Evolutionary conservation across 108 stramenopile genomes (phyloP), one percentile per base, ranked within the genome.

Genomic region (Nitzschia sp.): DNA sequence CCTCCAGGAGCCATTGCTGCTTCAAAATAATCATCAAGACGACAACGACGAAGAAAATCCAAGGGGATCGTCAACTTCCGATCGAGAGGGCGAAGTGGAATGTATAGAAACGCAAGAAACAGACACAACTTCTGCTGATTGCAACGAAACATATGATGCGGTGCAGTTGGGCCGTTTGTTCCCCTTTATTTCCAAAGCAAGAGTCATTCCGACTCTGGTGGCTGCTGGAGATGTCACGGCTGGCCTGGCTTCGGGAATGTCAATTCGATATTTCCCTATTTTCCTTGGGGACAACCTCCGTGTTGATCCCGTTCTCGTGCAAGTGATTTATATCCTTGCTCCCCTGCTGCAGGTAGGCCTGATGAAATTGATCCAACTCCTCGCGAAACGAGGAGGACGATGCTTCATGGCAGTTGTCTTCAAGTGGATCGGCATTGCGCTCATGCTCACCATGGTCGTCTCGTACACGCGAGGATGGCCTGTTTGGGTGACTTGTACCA

Each of bases 211-310:
- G 21, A 21, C 25, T 28, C 53, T 71, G 28, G 59, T 63, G n/a
- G 23, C 59, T 41, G 17, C 44, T 31, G 26, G 53, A 2, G 41
- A 55, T 44, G 31, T 63, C 1, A n/a, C 63, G 6, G 62, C 70
- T 21, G 47, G 46, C 2, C 19, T 71, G 34, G 70, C 70, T 25
- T 60, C 58, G 22, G 90, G 90, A 8, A 88, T 92, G 85, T 83
- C 84, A 1, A 77, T 86, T 53, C 81, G 87, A 57, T 92, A 83
- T 60, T 87, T 88, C 67, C 79, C 87, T 8, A 77, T 92, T 3
- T 92, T 88, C 68, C 83, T 88, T 61, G 56, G 72, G 15, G 41
- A 73, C 16, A 62, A 83, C 32, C 53, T 87, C 31, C 53, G 69
- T 3, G 54, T 92, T 4, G 27, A 54, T 15, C 90, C 90, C 8